Percentiles rank a stretch among this genome's conserved stretches.
phyloP scores from a whole-genome alignment of 2,329 filamentous ascomycete species.

The Cordyceps cicadae region DNA sequence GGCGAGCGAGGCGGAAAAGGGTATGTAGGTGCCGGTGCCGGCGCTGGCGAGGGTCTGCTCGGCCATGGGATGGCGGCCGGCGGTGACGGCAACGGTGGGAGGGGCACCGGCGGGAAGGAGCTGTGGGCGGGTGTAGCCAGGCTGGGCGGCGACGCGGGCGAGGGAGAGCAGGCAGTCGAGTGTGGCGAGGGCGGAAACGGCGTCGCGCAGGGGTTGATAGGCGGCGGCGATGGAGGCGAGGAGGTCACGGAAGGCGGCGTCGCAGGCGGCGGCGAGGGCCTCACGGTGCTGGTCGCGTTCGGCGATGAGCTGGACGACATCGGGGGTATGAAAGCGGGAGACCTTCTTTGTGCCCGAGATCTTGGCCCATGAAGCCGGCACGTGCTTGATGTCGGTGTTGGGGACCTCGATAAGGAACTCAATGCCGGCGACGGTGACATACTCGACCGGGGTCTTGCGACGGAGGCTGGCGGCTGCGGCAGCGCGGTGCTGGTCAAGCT shows the following conservation, averaged over 20 bases:
- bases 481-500: constrained; percentile 68
- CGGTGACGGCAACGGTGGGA: constrained; percentile 53
- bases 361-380: constrained; percentile 91
- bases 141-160: constrained; percentile 72
- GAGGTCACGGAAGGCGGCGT: constrained; percentile 67
- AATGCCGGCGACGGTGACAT: constrained; percentile 79
- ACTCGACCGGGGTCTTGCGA: constrained; percentile 58
- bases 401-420: constrained; percentile 91
- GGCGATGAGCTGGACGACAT: constrained; percentile 71
- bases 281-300: constrained; percentile 95
- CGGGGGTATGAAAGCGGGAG: constrained; percentile 88
- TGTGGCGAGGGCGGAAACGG: constrained; percentile 73
- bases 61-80: constrained; percentile 89
- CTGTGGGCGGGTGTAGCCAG: constrained; percentile 76
- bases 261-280: constrained; percentile 82
- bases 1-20: constrained; percentile 73
- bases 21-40: constrained; percentile 87
- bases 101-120: constrained; percentile 54
- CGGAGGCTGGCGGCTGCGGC: constrained; percentile 65
- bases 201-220: constrained; percentile 85
- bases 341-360: constrained; percentile 90
- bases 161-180: constrained; percentile 87
- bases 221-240: constrained; percentile 67
- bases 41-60: constrained; percentile 77
- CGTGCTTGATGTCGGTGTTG: constrained; percentile 71